Conservation (phyloP, 371 early-diverging fungal genomes). For the Capniomyces stellatus region DNA sequence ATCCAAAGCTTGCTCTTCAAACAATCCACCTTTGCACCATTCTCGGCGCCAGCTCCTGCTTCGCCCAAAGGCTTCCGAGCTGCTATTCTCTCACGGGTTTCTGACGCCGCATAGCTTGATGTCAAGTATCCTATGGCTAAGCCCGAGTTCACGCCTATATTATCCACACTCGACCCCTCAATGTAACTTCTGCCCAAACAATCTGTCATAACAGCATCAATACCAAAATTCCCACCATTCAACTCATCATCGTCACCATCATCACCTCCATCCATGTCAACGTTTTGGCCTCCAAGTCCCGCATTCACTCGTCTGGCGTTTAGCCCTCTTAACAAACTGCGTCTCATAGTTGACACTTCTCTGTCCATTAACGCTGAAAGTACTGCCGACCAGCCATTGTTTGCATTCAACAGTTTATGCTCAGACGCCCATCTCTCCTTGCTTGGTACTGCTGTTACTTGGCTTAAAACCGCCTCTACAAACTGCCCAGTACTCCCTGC, state of each 20-base stretch:
- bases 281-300: background rate
- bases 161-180: background rate
- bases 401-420: background rate
- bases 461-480: too few species aligned
- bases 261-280: too few species aligned
- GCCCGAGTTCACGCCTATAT: background rate
- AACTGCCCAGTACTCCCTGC: too few species aligned
- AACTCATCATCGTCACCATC: too few species aligned
- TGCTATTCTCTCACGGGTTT: background rate
- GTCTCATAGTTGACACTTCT: slow-evolving; percentile 16
- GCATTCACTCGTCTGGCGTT: background rate
- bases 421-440: background rate
- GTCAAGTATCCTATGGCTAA: background rate
- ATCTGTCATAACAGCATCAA: too few species aligned
- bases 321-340: slow-evolving; percentile 11
- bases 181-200: background rate
- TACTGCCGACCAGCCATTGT: background rate
- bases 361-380: slow-evolving; percentile 14
- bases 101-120: background rate
- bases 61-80: too few species aligned
- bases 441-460: too few species aligned
- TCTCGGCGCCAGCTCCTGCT: background rate
- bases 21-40: too few species aligned
- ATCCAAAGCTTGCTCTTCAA: background rate
- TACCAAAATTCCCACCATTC: too few species aligned